phyloP scores from a whole-genome alignment of 2,329 filamentous ascomycete genomes.

The Exserohilum turcica region DNA sequence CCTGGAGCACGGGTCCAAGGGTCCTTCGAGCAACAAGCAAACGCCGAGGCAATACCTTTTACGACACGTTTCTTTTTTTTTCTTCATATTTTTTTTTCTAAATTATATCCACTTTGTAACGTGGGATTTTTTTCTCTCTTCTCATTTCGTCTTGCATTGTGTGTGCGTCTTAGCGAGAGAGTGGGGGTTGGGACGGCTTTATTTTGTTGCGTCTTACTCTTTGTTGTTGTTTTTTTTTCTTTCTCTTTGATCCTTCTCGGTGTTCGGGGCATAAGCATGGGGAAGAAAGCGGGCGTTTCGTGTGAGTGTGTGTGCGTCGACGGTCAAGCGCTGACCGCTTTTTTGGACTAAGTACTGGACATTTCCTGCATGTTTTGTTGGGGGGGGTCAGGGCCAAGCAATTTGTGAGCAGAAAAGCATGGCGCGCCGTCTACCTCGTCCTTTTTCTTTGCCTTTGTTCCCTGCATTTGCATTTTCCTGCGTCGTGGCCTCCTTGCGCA shows the following conservation, averaged over 20 bases:
- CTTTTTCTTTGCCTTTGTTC: no score
- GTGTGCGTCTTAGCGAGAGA: constrained; percentile 8
- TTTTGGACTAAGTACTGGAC: background rate
- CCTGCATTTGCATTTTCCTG: background rate
- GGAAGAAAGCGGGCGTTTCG: background rate
- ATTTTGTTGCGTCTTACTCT: background rate
- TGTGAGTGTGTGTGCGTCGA: constrained; percentile 6
- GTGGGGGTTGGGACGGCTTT: no score
- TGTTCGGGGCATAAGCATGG: background rate
- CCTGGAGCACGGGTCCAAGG: background rate
- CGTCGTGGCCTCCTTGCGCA: no score
- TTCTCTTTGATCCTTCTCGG: background rate
- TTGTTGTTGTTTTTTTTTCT: background rate
- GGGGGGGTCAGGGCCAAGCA: no score
- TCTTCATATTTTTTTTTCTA: no score
- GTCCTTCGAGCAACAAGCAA: no score
- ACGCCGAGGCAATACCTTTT: no score
- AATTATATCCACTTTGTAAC: no score
- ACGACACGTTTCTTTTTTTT: no score
- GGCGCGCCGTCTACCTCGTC: no score
- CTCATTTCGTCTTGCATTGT: background rate
- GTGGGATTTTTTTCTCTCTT: background rate
- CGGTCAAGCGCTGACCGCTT: constrained; percentile 20
- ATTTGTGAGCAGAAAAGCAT: no score
- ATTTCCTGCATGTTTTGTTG: no score